Base-by-base conservation (phyloP, 768 basidiomycete species). In the Erythrobasidium yunnanense region DNA sequence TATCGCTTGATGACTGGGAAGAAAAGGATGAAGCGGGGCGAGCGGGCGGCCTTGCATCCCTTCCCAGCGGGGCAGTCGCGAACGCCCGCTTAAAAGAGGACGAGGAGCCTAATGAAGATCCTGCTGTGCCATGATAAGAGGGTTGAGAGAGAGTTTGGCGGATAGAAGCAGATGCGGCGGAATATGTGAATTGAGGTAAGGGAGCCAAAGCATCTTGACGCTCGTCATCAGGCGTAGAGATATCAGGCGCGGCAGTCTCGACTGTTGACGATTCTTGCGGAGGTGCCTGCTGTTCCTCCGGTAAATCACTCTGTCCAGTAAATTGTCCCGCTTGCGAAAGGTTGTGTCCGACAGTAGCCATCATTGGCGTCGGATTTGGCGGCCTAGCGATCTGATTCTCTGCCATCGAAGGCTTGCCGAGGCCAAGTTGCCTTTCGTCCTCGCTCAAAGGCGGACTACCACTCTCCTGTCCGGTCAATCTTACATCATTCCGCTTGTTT, bases 1-100 rank as follows among this genome's bases (percentile, higher is more conserved):
- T 46, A 25, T 63, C 60, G 60, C 60, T 63, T 5, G 60, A 63
- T 2, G 60, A 33, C 25, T 63, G 60, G 18, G 60, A 63, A 23
- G 49, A 25, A 32, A 30, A 49, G 8, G 60, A 51, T 29, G 60
- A 38, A 3, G 60, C 29, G n/a, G 60, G 49, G 22, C 25, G 49
- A 32, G 27, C 60, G 60, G 54, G 23, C 13, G 54, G 34, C 11
- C 11, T 11, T 32, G 6, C 27, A 35, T 58, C 17, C 49, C 49
- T 8, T 15, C 49, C 17, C 42, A 38, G n/a, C 6, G 46, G 47
- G 29, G 33, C 23, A 5, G 23, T 27, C 15, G 11, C 22, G 47
- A 49, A 46, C 13, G 42, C 29, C 27, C 45, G 56, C 11, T 55
- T 29, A 20, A 55, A 7, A 13, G 54, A 35, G 30, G 54, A 29